Conservation (phyloP, 176 grass and related monocot genomes). For the Microstegium vimineum region DNA sequence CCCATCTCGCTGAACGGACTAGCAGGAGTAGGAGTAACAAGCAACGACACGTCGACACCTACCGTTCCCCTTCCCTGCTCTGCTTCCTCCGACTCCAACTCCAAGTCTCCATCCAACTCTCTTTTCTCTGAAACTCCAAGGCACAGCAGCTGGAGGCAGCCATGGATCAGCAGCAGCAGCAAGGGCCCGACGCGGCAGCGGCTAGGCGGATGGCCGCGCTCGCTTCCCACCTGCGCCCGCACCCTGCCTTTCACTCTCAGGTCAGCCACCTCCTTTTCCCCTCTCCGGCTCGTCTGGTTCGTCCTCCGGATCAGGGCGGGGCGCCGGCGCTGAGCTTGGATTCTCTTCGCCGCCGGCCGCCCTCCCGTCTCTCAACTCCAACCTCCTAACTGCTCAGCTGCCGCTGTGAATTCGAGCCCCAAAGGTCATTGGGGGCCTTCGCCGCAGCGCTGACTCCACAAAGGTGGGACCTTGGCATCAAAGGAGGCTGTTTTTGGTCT, state of each 20-base stretch:
- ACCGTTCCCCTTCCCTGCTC: neutral
- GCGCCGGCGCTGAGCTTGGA: neutral
- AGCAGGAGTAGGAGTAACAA: no score
- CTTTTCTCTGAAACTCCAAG: neutral
- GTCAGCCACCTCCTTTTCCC: conserved; percentile 10
- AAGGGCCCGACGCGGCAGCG: conserved; percentile 18
- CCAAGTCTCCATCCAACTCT: neutral
- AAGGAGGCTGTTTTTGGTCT: neutral
- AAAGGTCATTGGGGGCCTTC: neutral
- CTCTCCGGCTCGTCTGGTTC: neutral
- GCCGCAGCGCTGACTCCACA: neutral
- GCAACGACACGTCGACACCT: no score
- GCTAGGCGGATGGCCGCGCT: conserved; percentile 55
- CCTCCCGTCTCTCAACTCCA: neutral
- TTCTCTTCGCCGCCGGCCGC: neutral
- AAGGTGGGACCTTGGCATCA: conserved; percentile 9
- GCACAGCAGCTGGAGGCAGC: neutral
- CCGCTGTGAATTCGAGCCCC: neutral
- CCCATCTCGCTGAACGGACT: no score
- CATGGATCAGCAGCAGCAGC: conserved; percentile 41
- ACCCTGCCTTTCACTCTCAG: conserved; percentile 23
- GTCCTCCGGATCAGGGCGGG: neutral
- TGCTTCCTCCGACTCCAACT: neutral
- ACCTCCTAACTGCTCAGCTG: neutral
- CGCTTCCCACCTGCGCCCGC: conserved; percentile 53